These are phyloP conservation scores for Microdochium trichocladiopsis DNA, from an alignment of 2,329 filamentous ascomycete genomes.

Conservation along the genomic window DNA sequence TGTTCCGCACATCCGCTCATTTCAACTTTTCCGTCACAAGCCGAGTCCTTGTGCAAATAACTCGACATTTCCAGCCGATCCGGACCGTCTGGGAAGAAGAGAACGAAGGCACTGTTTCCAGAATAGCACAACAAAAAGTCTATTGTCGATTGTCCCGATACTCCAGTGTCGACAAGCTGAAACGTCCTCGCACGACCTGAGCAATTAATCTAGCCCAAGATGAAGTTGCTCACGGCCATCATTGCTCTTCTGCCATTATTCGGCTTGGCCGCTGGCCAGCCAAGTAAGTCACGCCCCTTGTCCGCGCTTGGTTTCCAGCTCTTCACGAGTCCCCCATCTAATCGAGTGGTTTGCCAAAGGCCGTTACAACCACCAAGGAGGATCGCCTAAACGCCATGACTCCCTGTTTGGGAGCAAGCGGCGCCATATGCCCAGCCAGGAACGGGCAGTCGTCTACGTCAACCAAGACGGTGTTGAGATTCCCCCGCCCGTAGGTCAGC, in stretches of 20 bases:
- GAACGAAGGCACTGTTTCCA: no score
- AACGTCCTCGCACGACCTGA: no score
- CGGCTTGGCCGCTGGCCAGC: conserved; percentile 32
- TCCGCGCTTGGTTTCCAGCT: no score
- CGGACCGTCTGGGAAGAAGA: no score
- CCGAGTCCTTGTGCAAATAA: no score
- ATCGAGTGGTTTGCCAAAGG: conserved; percentile 2
- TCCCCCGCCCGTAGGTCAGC: conserved; percentile 31
- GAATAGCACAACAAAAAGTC: no score
- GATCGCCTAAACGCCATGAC: neutral
- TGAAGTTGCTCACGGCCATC: conserved; percentile 34
- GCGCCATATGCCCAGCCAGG: neutral
- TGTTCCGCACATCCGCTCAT: no score
- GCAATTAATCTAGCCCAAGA: conserved; percentile 16
- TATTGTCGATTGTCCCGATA: no score
- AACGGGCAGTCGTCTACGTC: conserved; percentile 44
- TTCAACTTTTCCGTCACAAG: no score
- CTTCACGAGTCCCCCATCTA: no score
- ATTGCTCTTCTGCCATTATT: conserved; percentile 29
- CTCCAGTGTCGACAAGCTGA: neutral
- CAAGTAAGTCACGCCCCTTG: conserved; percentile 15
- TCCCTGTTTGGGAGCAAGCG: neutral
- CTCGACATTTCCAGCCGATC: no score
- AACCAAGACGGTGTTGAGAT: conserved; percentile 48
- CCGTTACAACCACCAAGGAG: conserved; percentile 13